Evolutionary conservation across 164 flowering plant genomes (phyloP), one percentile per base, ranked within the genome.

Genomic region (Nymphaea colorata): DNA sequence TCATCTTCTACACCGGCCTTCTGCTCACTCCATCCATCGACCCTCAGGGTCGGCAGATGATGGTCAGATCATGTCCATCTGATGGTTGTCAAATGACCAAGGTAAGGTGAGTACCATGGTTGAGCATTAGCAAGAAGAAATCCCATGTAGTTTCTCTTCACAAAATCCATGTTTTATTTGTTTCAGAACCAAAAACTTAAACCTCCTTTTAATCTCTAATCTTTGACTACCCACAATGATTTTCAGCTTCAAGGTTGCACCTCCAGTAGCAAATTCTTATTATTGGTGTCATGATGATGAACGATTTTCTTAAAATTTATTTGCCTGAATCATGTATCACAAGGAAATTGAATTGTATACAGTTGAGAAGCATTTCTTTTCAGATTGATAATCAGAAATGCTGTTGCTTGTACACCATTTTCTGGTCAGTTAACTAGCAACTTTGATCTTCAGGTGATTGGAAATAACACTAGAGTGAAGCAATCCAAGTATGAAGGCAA

Each of bases 21-120:
- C 80, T 88, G 60, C 81, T 86, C 73, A 82, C 76, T 41, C 97
- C 91, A 47, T 79, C 87, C 0, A 18, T 71, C 42, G 82, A 80
- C 61, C 75, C 72, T 51, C 57, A 4, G 14, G 14, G 12, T 5
- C 57, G 57, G 14, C 12, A 10, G 57, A 51, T 8, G 14, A 8
- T 15, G 57, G 14, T 5, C 14, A 51, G 57, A n/a, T 12, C 83
- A 68, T 90, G 98, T 81, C 78, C 96, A 0, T 69, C 85, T 65
- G 80, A 84, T 44, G 88, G 82, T 61, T 89, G 97, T 78, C 87
- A 83, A 76, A 88, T 75, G 76, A 85, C 87, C 69, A 78, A 78
- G 97, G 98, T 94, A 79, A 93, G 95, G 95, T 87, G 85, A 90
- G 95, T 74, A 71, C 64, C n/a, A 15, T 51, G 57, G 8, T 15